These are phyloP conservation scores for Clavariopsis aquatica DNA, from an alignment of 495 filamentous ascomycete species.

Conservation along the genomic window DNA sequence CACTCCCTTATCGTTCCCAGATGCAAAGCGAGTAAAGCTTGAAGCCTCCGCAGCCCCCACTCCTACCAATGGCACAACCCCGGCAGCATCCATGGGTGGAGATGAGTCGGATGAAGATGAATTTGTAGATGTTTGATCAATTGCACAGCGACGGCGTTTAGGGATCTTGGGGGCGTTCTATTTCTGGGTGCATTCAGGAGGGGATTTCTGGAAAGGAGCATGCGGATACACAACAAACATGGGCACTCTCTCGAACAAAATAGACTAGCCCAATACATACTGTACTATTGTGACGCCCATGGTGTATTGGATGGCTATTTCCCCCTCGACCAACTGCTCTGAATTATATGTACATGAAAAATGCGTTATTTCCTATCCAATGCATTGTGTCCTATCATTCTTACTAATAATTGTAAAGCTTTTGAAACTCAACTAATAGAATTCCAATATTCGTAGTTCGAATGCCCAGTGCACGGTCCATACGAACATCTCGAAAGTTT, in stretches of 20 bases:
- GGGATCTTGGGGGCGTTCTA: conserved; percentile 17
- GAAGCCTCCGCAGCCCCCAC: conserved; percentile 29
- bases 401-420: too few relatives aligned
- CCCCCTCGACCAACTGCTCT: too few relatives aligned
- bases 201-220: neutral
- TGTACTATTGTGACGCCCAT: too few relatives aligned
- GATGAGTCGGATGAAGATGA: conserved; percentile 40
- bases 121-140: conserved; percentile 39
- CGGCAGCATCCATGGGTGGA: conserved; percentile 10
- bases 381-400: too few relatives aligned
- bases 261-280: too few relatives aligned
- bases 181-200: neutral
- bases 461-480: neutral
- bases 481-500: neutral
- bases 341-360: too few relatives aligned
- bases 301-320: too few relatives aligned
- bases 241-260: too few relatives aligned
- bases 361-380: too few relatives aligned
- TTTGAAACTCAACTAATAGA: too few relatives aligned
- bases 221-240: neutral
- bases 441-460: too few relatives aligned
- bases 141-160: conserved; percentile 37
- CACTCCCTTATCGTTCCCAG: conserved; percentile 12
- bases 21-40: conserved; percentile 36
- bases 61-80: conserved; percentile 16